Evolutionary conservation across 73 alveolate species (phyloP).

Genomic region (Uronychia setigera): DNA sequence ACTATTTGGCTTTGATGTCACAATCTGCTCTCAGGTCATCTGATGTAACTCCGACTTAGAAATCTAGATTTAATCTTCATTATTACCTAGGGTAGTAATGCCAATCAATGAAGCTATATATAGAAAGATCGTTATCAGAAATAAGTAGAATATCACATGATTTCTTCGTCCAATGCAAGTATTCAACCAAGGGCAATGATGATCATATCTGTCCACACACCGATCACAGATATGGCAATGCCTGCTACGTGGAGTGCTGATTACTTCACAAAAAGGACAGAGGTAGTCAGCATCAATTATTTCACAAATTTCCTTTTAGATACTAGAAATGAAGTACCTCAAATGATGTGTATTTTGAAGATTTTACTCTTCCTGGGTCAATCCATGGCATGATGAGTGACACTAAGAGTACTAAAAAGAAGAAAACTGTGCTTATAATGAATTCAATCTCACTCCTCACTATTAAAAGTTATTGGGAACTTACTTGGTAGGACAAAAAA

Average conservation of each 20-base stretch:
- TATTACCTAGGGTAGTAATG: too few relatives aligned
- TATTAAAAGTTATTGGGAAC: neutral
- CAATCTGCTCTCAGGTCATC: too few relatives aligned
- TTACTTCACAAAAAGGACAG: slow-evolving; percentile 85
- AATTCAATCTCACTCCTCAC: too few relatives aligned
- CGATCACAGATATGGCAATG: slow-evolving; percentile 86
- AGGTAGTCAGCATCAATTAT: slow-evolving; percentile 45
- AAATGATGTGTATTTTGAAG: slow-evolving; percentile 13
- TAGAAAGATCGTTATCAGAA: neutral
- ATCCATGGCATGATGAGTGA: neutral
- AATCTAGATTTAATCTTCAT: too few relatives aligned
- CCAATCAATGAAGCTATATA: neutral
- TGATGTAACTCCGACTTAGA: too few relatives aligned
- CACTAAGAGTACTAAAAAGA: neutral
- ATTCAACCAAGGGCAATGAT: slow-evolving; percentile 75
- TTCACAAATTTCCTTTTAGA: too few relatives aligned
- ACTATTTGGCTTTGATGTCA: too few relatives aligned
- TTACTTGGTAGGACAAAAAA: neutral
- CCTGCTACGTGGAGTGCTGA: slow-evolving; percentile 78
- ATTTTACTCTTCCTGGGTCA: slow-evolving; percentile 1
- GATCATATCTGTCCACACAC: slow-evolving; percentile 86
- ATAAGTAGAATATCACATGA: slow-evolving; percentile 49
- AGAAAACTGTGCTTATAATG: neutral
- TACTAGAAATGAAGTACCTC: slow-evolving; percentile 35
- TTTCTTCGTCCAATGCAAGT: slow-evolving; percentile 86